Evolutionary conservation across 1,139 yeast species (phyloP).

Genomic region (Zygotorulaspora mrakii): DNA sequence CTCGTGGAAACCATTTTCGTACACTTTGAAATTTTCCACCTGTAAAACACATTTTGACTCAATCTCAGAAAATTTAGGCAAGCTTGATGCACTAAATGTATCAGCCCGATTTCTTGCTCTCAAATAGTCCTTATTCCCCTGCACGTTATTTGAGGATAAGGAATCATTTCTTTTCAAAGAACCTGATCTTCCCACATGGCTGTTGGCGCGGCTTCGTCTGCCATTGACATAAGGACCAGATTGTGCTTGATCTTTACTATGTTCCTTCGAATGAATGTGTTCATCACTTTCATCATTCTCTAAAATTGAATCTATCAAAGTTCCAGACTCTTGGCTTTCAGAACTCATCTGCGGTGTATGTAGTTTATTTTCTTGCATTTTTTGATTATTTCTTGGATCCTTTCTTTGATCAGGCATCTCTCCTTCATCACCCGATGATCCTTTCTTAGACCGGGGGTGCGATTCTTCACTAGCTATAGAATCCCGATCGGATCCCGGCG

Average conservation of each 20-base stretch:
- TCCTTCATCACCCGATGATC: constrained; percentile 8
- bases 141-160: constrained; percentile 8
- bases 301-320: constrained; percentile 23
- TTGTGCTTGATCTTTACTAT: constrained; percentile 5
- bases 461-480: constrained; percentile 22
- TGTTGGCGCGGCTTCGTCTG: constrained; percentile 9
- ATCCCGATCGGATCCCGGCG: constrained; percentile 19
- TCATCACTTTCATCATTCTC: constrained; percentile 14
- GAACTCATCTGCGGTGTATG: constrained; percentile 6
- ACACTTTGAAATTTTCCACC: constrained; percentile 32
- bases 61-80: constrained; percentile 20
- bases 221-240: background rate
- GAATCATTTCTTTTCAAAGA: constrained; percentile 15
- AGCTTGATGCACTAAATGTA: constrained; percentile 24
- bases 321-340: constrained; percentile 8
- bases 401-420: constrained; percentile 9
- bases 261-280: constrained; percentile 4
- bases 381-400: constrained; percentile 6
- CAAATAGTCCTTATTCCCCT: constrained; percentile 10
- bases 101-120: constrained; percentile 24
- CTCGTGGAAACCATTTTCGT: constrained; percentile 33
- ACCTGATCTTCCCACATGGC: constrained; percentile 11
- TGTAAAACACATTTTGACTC: constrained; percentile 28
- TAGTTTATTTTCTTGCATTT: constrained; percentile 7
- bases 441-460: constrained; percentile 3